Conservation (phyloP, 805 yeast species). For the Pichia deserticola region DNA sequence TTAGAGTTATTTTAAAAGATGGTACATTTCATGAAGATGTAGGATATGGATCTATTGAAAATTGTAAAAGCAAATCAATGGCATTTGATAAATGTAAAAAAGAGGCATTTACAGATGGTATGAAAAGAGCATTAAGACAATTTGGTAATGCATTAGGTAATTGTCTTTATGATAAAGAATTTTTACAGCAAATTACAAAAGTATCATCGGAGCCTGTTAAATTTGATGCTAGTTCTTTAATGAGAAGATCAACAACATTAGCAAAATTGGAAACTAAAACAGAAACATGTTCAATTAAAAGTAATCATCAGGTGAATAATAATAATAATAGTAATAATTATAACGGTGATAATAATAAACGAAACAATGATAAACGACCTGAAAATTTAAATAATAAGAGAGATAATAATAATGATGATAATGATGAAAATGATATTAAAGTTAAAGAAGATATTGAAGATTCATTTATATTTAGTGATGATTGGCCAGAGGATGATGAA, state of each 20-base stretch:
- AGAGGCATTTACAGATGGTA: constrained; percentile 79
- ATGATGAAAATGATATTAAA: no score
- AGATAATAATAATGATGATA: not conserved
- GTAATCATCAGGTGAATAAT: no score
- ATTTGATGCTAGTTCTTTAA: constrained; percentile 26
- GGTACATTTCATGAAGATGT: constrained; percentile 76
- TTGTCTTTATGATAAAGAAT: constrained; percentile 73
- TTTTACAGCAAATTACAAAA: constrained; percentile 42
- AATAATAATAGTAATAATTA: not conserved
- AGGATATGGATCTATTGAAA: constrained; percentile 71
- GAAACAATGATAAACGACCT: not conserved
- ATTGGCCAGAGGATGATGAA: constrained; percentile 27
- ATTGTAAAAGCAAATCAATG: constrained; percentile 58
- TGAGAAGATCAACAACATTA: constrained; percentile 17
- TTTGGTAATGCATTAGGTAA: constrained; percentile 79
- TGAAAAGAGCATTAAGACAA: constrained; percentile 69
- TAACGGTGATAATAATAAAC: not conserved
- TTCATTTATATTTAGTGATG: constrained; percentile 47
- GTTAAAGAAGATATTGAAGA: constrained; percentile 32
- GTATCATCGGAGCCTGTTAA: constrained; percentile 29
- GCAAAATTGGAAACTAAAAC: not conserved
- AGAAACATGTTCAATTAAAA: not conserved
- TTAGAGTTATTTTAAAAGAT: constrained; percentile 66
- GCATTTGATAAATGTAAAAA: constrained; percentile 78
- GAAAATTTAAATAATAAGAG: not conserved